Base-by-base conservation (phyloP, 495 filamentous ascomycete genomes). In the Neurospora tetrasperma region DNA sequence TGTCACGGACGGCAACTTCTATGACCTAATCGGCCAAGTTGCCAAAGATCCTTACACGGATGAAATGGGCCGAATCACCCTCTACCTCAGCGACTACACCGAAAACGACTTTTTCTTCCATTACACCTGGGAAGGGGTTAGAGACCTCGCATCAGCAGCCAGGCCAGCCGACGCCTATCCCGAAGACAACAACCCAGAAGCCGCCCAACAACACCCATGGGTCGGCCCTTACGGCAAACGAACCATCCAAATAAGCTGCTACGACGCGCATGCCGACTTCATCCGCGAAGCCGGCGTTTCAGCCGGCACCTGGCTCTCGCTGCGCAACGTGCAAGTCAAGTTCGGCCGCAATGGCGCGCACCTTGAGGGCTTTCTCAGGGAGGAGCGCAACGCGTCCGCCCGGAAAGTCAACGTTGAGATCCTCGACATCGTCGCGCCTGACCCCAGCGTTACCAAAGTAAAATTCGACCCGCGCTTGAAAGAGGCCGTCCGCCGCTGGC, bases 41-140 rank as follows among this genome's bases (percentile, higher is more conserved):
- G 85, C 93, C 62, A 92, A 89, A 74, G 85, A 88, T 0, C 90
- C 88, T 68, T 85, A 82, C 42, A 18, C 54, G 27, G 82, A 80
- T 69, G 78, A 81, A 41, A 80, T 79, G 39, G 83, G 84, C 20
- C 86, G 79, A 71, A 78, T 86, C 23, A 88, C 90, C 2, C 59
- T 99, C 0, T 94, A 94, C 80, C 78, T 97, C 20, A 94, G 93
- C 0, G 96, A 99, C 79, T 99, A 97, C 80, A 97, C 94, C 10
- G 78, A 85, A 35, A 91, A 96, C 73, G 75, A 80, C 0, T 72
- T 76, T 41, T 87, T 98, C 27, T 88, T 85, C 62, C 80, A 89
- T 42, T 89, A 90, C 69, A 83, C 82, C 27, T 86, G 84, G 73
- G 82, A 84, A 18, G 82, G 79, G 23, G 75, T 78, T 12, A 77